These are phyloP conservation scores for Rhizoclosmatium sp. DNA, from an alignment of 192 early-diverging fungal genomes.

Conservation along the genomic window DNA sequence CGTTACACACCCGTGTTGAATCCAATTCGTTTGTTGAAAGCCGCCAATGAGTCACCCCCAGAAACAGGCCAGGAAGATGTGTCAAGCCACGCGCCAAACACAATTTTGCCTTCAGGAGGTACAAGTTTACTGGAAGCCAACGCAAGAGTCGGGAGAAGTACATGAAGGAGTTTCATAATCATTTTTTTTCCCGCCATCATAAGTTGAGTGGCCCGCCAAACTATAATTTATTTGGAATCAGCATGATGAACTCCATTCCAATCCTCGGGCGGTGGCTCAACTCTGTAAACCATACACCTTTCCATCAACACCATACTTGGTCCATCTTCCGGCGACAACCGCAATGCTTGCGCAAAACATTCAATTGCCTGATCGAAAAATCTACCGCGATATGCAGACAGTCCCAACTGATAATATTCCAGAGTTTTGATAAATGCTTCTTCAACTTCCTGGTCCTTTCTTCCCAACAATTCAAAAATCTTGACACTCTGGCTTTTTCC, in stretches of 20 bases:
- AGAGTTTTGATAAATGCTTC: slow-evolving; percentile 30
- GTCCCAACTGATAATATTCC: slow-evolving; percentile 41
- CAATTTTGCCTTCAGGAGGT: slow-evolving; percentile 22
- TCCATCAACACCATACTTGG: slow-evolving; percentile 49
- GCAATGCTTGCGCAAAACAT: slow-evolving; percentile 8
- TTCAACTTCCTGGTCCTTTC: slow-evolving; percentile 45
- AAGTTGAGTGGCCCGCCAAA: too few relatives aligned
- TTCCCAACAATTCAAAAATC: slow-evolving; percentile 57
- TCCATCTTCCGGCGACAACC: slow-evolving; percentile 43
- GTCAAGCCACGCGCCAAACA: slow-evolving; percentile 31
- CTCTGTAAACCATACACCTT: slow-evolving; percentile 48
- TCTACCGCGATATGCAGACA: slow-evolving; percentile 42
- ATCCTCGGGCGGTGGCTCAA: slow-evolving; percentile 48
- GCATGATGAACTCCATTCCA: slow-evolving; percentile 53
- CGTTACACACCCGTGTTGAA: slow-evolving; percentile 1
- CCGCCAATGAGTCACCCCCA: background rate
- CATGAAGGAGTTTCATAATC: too few relatives aligned
- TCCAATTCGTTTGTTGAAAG: slow-evolving; percentile 28
- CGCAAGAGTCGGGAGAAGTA: too few relatives aligned
- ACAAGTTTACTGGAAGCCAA: slow-evolving; percentile 15
- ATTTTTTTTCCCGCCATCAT: too few relatives aligned
- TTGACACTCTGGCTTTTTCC: slow-evolving; percentile 49
- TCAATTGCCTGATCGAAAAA: slow-evolving; percentile 47
- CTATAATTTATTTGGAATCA: slow-evolving; percentile 49
- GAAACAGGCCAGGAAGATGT: background rate